Evolutionary conservation across 2,329 filamentous ascomycete genomes (phyloP).

Genomic region (Cladosporium sp.): DNA sequence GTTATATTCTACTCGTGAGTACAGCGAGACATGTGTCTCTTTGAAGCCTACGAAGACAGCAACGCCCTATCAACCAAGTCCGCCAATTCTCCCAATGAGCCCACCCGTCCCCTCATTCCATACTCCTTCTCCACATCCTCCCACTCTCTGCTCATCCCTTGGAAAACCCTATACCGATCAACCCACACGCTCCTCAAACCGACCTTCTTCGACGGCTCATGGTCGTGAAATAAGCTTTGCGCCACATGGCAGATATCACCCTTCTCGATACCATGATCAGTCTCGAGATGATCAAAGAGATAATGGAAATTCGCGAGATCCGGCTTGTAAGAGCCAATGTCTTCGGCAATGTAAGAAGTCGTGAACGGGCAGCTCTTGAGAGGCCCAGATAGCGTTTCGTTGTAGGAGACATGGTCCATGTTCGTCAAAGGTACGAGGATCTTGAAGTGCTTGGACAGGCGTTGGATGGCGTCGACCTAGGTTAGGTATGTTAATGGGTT

Average conservation of each 20-base stretch:
- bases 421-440: conserved; percentile 62
- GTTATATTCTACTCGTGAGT: not conserved
- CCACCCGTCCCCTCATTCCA: conserved; percentile 62
- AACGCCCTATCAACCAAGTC: conserved; percentile 53
- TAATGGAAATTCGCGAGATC: conserved; percentile 65
- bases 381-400: conserved; percentile 50
- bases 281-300: conserved; percentile 57
- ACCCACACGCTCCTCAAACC: conserved; percentile 70
- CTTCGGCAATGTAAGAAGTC: conserved; percentile 68
- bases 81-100: conserved; percentile 63
- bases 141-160: conserved; percentile 37
- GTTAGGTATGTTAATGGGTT: conserved; percentile 24
- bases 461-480: conserved; percentile 50
- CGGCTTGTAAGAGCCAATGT: conserved; percentile 74
- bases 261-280: conserved; percentile 59
- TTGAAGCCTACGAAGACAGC: not conserved
- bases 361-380: conserved; percentile 62
- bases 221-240: conserved; percentile 67
- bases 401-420: conserved; percentile 58
- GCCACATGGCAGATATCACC: conserved; percentile 67
- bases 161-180: conserved; percentile 52
- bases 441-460: conserved; percentile 57
- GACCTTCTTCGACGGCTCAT: conserved; percentile 63
- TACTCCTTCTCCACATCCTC: conserved; percentile 40
- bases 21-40: not conserved